These are phyloP conservation scores for Chaetoceros muelleri DNA, from an alignment of 108 stramenopile species.

Conservation along the genomic window DNA sequence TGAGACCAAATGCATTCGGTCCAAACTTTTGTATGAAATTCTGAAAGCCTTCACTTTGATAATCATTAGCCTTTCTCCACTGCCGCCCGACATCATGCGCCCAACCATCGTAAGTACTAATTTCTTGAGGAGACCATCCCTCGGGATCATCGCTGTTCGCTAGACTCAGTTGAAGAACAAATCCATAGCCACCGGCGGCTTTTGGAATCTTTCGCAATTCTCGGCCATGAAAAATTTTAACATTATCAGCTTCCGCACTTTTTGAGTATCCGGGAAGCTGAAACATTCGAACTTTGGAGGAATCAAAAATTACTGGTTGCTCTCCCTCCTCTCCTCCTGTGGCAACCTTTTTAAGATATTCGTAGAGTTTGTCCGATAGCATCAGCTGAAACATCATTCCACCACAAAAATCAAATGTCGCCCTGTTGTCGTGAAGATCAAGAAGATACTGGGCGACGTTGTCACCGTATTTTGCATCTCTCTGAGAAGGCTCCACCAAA, in stretches of 20 bases:
- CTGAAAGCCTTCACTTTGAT: slow-evolving; percentile 48
- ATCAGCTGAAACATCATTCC: slow-evolving; percentile 75
- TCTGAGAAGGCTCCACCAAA: slow-evolving; percentile 20
- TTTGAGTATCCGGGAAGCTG: slow-evolving; percentile 34
- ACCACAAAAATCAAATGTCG: slow-evolving; percentile 72
- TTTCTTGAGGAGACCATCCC: slow-evolving; percentile 56
- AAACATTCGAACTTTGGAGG: slow-evolving; percentile 34
- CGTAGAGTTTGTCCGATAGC: slow-evolving; percentile 40
- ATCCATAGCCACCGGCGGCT: slow-evolving; percentile 66
- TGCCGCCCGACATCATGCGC: slow-evolving; percentile 47
- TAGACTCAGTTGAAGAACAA: slow-evolving; percentile 58
- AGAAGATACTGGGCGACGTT: slow-evolving; percentile 59
- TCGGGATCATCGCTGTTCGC: slow-evolving; percentile 46
- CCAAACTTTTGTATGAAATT: slow-evolving; percentile 45
- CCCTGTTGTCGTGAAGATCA: slow-evolving; percentile 51
- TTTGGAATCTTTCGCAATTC: slow-evolving; percentile 57
- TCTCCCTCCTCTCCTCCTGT: background rate
- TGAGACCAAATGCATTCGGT: slow-evolving; percentile 42
- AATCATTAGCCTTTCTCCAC: slow-evolving; percentile 43
- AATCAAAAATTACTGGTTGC: slow-evolving; percentile 31
- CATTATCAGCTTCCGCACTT: slow-evolving; percentile 47
- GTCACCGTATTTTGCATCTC: slow-evolving; percentile 24
- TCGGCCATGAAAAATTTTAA: slow-evolving; percentile 52
- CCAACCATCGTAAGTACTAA: slow-evolving; percentile 72
- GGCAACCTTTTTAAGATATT: slow-evolving; percentile 31